These are phyloP conservation scores for Penicillium roqueforti DNA, from an alignment of 495 filamentous ascomycete genomes.

Conservation along the genomic window DNA sequence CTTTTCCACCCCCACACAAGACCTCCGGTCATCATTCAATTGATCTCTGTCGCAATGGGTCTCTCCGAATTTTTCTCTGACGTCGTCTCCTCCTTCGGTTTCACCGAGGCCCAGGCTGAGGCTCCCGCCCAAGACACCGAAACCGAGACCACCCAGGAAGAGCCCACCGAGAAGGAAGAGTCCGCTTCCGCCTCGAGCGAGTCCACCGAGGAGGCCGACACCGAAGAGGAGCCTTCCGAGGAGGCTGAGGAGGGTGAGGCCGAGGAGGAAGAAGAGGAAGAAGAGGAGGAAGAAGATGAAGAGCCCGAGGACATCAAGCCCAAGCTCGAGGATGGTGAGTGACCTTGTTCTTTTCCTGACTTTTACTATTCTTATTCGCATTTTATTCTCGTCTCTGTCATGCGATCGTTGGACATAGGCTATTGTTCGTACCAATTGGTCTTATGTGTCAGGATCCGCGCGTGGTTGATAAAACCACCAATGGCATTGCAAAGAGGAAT, in stretches of 20 bases:
- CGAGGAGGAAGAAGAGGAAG: constrained; percentile 45
- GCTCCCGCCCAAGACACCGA: constrained; percentile 45
- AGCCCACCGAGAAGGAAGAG: constrained; percentile 48
- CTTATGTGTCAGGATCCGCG: constrained; percentile 3
- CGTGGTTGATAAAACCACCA: constrained; percentile 6
- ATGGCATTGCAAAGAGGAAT: constrained; percentile 17
- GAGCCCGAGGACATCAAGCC: constrained; percentile 87
- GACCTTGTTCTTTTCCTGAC: neutral
- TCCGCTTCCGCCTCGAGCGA: constrained; percentile 29
- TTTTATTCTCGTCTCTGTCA: neutral
- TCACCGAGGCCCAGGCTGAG: constrained; percentile 59
- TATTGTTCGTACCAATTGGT: constrained; percentile 4
- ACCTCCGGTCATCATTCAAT: constrained; percentile 35
- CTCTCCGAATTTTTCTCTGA: constrained; percentile 62
- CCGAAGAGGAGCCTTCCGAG: constrained; percentile 47
- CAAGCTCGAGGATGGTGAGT: constrained; percentile 85
- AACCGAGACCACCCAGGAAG: constrained; percentile 51
- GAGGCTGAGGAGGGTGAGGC: constrained; percentile 46
- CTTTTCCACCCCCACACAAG: constrained; percentile 18
- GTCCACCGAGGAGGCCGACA: constrained; percentile 36
- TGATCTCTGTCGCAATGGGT: constrained; percentile 52
- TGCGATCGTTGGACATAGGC: neutral
- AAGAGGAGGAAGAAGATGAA: constrained; percentile 79
- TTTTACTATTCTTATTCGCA: constrained; percentile 1
- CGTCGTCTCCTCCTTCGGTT: constrained; percentile 53